A percentile compares a stretch with the other conserved stretches of the same genome.
Evolutionary conservation across 2,329 filamentous ascomycete species (phyloP).

Genomic region (Ploettnerulaceae sp.): DNA sequence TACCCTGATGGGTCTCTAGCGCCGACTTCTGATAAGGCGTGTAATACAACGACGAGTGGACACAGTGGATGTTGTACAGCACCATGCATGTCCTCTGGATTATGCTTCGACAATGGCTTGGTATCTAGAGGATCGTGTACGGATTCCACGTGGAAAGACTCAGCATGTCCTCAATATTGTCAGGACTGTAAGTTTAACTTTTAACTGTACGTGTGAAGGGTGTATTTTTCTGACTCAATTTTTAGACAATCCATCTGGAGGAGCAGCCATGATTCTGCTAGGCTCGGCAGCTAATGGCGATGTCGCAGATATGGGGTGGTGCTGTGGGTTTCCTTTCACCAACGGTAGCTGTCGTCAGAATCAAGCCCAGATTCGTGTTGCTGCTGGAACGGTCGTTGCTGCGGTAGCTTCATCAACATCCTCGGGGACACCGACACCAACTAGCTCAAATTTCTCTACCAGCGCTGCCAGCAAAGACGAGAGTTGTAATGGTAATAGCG

Average conservation of each 20-base stretch:
- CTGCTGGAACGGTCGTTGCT: slow-evolving; percentile 1
- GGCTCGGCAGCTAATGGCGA: neutral
- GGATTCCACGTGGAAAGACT: slow-evolving; percentile 4
- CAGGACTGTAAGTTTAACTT: neutral
- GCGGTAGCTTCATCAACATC: neutral
- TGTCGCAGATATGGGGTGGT: slow-evolving; percentile 1
- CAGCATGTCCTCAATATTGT: slow-evolving; percentile 1
- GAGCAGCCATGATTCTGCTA: neutral
- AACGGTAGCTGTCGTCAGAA: slow-evolving; percentile 2
- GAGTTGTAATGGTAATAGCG: slow-evolving; percentile 1
- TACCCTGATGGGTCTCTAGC: slow-evolving; percentile 1
- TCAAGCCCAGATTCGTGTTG: neutral
- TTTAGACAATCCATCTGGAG: neutral
- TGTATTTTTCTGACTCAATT: neutral
- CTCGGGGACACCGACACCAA: neutral
- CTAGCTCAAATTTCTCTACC: neutral
- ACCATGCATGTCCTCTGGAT: slow-evolving; percentile 5
- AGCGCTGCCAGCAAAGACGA: neutral
- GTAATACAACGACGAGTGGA: slow-evolving; percentile 1
- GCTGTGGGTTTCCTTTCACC: slow-evolving; percentile 6
- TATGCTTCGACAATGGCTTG: slow-evolving; percentile 8
- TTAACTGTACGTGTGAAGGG: too few species aligned
- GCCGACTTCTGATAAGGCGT: neutral
- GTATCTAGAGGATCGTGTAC: slow-evolving; percentile 7
- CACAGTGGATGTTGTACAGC: slow-evolving; percentile 5